phyloP scores from a whole-genome alignment of 495 filamentous ascomycete species.

The Penicillium taxi region DNA sequence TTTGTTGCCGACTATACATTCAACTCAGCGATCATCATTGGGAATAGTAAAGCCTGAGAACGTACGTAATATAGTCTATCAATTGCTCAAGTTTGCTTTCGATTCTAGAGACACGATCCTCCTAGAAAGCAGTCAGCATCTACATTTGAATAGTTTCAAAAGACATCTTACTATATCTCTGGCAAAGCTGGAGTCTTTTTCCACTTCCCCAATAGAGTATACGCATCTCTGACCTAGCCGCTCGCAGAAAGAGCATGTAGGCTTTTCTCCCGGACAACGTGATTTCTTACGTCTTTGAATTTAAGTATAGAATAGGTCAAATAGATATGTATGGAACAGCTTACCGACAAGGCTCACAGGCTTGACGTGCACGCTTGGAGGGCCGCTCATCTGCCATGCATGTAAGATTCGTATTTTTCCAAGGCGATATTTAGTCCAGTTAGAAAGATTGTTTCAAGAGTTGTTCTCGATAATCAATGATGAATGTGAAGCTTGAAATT shows the following conservation, averaged over 20 bases:
- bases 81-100: slow-evolving; percentile 33
- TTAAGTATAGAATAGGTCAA: not conserved
- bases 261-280: slow-evolving; percentile 37
- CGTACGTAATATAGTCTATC: slow-evolving; percentile 18
- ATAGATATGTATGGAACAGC: slow-evolving; percentile 2
- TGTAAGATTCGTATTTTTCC: too few relatives aligned
- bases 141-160: not conserved
- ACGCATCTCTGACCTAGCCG: slow-evolving; percentile 33
- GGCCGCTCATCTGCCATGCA: slow-evolving; percentile 31
- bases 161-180: slow-evolving; percentile 11
- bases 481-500: too few relatives aligned
- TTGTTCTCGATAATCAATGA: too few relatives aligned
- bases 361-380: slow-evolving; percentile 32
- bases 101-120: slow-evolving; percentile 29
- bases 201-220: slow-evolving; percentile 24
- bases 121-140: slow-evolving; percentile 16
- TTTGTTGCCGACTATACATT: too few relatives aligned
- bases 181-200: slow-evolving; percentile 13
- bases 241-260: slow-evolving; percentile 33
- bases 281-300: slow-evolving; percentile 32
- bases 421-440: too few relatives aligned
- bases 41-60: too few relatives aligned
- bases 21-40: too few relatives aligned
- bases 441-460: too few relatives aligned
- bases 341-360: slow-evolving; percentile 39